phyloP scores from a whole-genome alignment of 2,329 filamentous ascomycete species.

The Chaetomium olivaceum region DNA sequence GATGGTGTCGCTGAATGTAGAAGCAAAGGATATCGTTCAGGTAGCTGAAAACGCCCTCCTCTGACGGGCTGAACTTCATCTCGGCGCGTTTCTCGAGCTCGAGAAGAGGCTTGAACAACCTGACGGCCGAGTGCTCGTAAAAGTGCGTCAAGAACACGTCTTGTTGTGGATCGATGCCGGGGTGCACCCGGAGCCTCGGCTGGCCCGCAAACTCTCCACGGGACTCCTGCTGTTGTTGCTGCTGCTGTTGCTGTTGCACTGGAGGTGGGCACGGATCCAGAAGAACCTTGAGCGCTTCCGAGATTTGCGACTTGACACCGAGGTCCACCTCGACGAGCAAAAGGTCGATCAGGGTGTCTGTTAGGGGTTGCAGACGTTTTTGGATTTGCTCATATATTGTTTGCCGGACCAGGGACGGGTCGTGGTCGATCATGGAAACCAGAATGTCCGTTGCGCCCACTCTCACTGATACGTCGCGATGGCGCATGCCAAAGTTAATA shows the following conservation, averaged over 20 bases:
- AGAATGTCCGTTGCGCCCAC: conserved; percentile 93
- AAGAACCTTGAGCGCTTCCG: conserved; percentile 91
- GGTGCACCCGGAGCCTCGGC: conserved; percentile 58
- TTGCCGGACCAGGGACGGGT: conserved; percentile 88
- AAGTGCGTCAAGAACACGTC: conserved; percentile 85
- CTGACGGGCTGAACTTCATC: conserved; percentile 73
- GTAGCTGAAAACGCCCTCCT: conserved; percentile 88
- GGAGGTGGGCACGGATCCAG: conserved; percentile 66
- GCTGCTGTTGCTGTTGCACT: conserved; percentile 39
- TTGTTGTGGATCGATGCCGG: conserved; percentile 67
- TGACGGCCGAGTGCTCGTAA: conserved; percentile 82
- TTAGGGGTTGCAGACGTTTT: conserved; percentile 81
- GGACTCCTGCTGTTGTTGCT: conserved; percentile 36
- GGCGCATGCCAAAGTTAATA: conserved; percentile 87
- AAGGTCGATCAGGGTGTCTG: conserved; percentile 89
- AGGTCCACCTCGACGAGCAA: conserved; percentile 88
- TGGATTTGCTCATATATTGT: conserved; percentile 91
- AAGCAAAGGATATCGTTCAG: conserved; percentile 92
- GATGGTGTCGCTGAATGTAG: conserved; percentile 85
- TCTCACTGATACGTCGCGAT: conserved; percentile 78
- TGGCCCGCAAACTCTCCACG: conserved; percentile 59
- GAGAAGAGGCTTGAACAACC: conserved; percentile 83
- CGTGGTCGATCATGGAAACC: conserved; percentile 92
- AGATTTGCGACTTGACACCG: conserved; percentile 92
- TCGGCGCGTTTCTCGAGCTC: conserved; percentile 71